Evolutionary conservation across 257 asterid genomes (phyloP).

Genomic region (Solanum virginianum): DNA sequence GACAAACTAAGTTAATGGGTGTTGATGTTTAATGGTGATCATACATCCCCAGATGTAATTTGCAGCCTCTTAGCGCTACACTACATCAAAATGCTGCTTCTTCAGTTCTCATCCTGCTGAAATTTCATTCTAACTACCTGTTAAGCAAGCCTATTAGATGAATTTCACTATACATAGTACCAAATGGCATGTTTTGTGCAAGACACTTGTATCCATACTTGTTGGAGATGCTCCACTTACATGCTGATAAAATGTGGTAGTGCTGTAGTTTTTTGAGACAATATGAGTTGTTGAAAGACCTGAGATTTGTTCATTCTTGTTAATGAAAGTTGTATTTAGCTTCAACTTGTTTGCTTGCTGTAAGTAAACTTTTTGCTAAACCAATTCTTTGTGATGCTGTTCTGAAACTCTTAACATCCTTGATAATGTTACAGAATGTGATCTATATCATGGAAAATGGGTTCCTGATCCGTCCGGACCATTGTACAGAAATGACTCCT

Average conservation of each 20-base stretch:
- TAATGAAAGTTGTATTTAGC: not conserved
- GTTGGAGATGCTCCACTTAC: not conserved
- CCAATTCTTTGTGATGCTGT: not conserved
- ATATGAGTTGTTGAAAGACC: not conserved
- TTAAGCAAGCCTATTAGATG: not conserved
- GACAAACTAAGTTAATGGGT: not conserved
- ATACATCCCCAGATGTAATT: not conserved
- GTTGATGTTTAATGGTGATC: not conserved
- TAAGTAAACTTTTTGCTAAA: not conserved
- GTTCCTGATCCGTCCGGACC: constrained; percentile 58
- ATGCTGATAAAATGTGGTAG: not conserved
- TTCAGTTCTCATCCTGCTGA: not conserved
- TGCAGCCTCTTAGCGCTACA: not conserved
- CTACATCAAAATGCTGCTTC: not conserved
- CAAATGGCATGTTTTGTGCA: not conserved
- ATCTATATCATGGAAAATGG: constrained; percentile 82
- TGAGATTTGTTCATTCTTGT: not conserved
- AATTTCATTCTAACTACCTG: not conserved
- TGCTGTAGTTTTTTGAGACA: not conserved
- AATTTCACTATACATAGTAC: not conserved
- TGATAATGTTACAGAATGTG: constrained; percentile 49
- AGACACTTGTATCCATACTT: not conserved
- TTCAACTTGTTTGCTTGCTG: not conserved
- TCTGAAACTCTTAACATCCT: not conserved
- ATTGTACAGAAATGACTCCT: constrained; percentile 68